A percentile compares a stretch with the other conserved stretches of the same genome.
Evolutionary conservation across 345 rosid genomes (phyloP).

Genomic region (Populus davidiana): DNA sequence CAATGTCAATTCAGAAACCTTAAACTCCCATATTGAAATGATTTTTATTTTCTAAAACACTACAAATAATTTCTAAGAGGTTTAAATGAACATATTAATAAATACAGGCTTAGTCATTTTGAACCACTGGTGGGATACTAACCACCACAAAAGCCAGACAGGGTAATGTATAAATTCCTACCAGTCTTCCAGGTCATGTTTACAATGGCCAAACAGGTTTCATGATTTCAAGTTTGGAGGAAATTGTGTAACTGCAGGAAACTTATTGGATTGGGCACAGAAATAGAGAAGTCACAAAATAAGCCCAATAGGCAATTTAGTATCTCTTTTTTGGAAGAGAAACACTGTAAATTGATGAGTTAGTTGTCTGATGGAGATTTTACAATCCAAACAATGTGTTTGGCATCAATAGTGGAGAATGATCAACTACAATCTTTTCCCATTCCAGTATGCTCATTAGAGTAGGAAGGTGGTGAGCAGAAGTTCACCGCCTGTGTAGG

Average conservation of each 20-base stretch:
- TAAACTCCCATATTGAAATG: neutral
- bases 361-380: neutral
- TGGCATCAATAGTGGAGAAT: neutral
- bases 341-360: neutral
- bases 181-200: neutral
- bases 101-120: neutral
- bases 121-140: neutral
- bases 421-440: conserved; percentile 10
- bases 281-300: neutral
- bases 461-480: conserved; percentile 12
- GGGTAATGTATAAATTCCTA: neutral
- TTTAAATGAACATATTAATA: neutral
- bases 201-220: neutral
- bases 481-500: conserved; percentile 20
- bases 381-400: neutral
- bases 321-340: neutral
- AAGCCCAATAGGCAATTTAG: neutral
- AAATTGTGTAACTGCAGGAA: neutral
- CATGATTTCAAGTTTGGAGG: neutral
- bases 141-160: neutral
- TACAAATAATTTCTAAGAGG: neutral
- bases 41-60: too few species aligned
- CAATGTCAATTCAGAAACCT: neutral
- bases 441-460: conserved; percentile 10
- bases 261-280: neutral